These are phyloP conservation scores for Umbelopsis sp. DNA, from an alignment of 371 early-diverging fungal genomes.

Conservation along the genomic window DNA sequence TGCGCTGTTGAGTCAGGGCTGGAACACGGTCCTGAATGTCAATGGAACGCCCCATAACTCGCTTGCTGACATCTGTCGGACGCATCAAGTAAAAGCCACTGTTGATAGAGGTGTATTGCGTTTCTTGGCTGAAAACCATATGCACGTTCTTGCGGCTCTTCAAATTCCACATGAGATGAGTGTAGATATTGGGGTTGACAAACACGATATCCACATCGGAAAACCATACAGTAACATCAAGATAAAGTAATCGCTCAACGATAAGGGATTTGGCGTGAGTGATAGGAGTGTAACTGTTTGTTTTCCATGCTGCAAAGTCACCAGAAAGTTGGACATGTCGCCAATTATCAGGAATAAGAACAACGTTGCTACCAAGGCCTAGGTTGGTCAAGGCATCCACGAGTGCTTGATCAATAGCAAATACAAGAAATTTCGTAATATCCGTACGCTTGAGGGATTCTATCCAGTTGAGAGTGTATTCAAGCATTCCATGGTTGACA, in stretches of 20 bases:
- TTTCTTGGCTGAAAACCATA: conserved; percentile 32
- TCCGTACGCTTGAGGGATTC: conserved; percentile 34
- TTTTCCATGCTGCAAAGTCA: conserved; percentile 35
- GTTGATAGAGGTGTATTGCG: conserved; percentile 26
- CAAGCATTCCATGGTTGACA: conserved; percentile 40
- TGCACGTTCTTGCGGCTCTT: conserved; percentile 23
- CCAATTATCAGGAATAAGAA: conserved; percentile 41
- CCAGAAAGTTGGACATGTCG: conserved; percentile 35
- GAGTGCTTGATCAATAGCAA: conserved; percentile 41
- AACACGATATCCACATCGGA: conserved; percentile 30
- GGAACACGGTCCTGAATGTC: conserved; percentile 24
- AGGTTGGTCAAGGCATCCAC: conserved; percentile 26
- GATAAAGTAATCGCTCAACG: conserved; percentile 42
- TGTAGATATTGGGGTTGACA: conserved; percentile 18
- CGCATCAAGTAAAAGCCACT: conserved; percentile 32
- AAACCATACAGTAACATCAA: conserved; percentile 32
- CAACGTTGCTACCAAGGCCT: conserved; percentile 36
- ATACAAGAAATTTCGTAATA: conserved; percentile 32
- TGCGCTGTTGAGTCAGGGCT: conserved; percentile 27
- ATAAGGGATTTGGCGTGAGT: conserved; percentile 44
- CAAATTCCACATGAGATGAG: conserved; percentile 17
- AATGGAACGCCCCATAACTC: conserved; percentile 24
- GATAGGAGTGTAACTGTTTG: conserved; percentile 37
- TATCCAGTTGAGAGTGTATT: conserved; percentile 46
- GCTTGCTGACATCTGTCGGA: conserved; percentile 23